These are phyloP conservation scores for Psophocarpus tetragonolobus DNA, from an alignment of 306 rosid species.

Conservation along the genomic window DNA sequence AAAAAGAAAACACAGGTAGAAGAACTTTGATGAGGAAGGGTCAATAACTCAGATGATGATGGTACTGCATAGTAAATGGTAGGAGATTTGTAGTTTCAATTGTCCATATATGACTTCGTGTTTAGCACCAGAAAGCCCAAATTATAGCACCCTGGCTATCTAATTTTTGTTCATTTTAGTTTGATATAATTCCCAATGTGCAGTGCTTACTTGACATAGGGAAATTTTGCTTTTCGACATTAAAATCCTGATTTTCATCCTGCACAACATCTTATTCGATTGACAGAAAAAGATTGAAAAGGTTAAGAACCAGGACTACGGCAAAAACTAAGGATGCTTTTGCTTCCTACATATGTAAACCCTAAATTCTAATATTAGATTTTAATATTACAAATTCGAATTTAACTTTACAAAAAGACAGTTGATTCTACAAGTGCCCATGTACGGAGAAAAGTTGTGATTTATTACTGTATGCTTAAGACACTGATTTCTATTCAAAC, in stretches of 20 bases:
- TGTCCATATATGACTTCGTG: conserved; percentile 29
- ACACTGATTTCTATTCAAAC: background rate
- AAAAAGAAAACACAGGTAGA: conserved; percentile 49
- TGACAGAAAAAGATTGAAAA: conserved; percentile 1
- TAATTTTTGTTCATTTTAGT: conserved; percentile 31
- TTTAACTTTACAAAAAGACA: background rate
- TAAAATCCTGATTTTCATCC: conserved; percentile 17
- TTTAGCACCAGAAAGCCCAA: conserved; percentile 22
- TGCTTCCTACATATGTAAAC: conserved; percentile 17
- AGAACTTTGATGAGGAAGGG: conserved; percentile 28
- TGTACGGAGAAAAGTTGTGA: background rate
- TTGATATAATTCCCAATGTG: conserved; percentile 40
- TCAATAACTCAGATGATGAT: conserved; percentile 33
- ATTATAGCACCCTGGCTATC: background rate
- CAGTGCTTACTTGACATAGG: conserved; percentile 25
- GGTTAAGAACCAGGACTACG: background rate
- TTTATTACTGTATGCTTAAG: background rate
- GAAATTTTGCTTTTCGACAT: conserved; percentile 12
- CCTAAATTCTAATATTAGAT: background rate
- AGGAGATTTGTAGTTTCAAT: conserved; percentile 35
- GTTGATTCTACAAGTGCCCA: background rate
- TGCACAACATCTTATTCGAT: background rate
- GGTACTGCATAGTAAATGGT: conserved; percentile 34
- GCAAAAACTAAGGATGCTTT: background rate
- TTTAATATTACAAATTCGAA: background rate